Conservation (phyloP, 2,329 filamentous ascomycete species). For the Colletotrichum musicola region DNA sequence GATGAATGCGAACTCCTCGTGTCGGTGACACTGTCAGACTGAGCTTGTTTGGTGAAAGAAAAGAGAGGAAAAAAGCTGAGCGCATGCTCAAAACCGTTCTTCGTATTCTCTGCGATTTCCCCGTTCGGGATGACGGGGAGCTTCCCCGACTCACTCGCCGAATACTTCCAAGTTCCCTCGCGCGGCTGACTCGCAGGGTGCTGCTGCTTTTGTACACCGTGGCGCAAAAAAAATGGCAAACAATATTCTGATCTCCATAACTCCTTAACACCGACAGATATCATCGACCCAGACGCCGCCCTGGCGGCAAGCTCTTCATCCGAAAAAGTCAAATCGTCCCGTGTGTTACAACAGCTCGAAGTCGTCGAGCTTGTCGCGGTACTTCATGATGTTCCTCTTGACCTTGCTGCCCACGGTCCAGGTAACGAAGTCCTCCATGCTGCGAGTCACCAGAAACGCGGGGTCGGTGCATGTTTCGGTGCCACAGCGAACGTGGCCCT, state of each 20-base stretch:
- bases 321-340: constrained; percentile 32
- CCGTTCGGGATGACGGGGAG: neutral
- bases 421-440: constrained; percentile 95
- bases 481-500: constrained; percentile 92
- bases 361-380: constrained; percentile 94
- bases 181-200: constrained; percentile 21
- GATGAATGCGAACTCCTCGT: neutral
- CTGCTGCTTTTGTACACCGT: neutral
- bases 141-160: constrained; percentile 1
- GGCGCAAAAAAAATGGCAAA: neutral
- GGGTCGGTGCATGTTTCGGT: constrained; percentile 92
- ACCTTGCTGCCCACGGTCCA: constrained; percentile 98
- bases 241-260: constrained; percentile 23
- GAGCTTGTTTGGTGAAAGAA: neutral
- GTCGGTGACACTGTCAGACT: too few relatives aligned
- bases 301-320: constrained; percentile 26
- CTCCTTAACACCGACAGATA: constrained; percentile 35
- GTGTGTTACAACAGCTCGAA: constrained; percentile 82
- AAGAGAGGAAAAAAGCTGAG: neutral
- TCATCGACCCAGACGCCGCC: constrained; percentile 13
- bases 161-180: neutral
- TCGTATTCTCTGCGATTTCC: neutral
- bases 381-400: constrained; percentile 95
- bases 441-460: constrained; percentile 88
- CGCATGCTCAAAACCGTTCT: neutral